Percentiles rank a stretch among this genome's conserved stretches.
phyloP scores from a whole-genome alignment of 305 asterid species.

The Fraxinus floribunda region DNA sequence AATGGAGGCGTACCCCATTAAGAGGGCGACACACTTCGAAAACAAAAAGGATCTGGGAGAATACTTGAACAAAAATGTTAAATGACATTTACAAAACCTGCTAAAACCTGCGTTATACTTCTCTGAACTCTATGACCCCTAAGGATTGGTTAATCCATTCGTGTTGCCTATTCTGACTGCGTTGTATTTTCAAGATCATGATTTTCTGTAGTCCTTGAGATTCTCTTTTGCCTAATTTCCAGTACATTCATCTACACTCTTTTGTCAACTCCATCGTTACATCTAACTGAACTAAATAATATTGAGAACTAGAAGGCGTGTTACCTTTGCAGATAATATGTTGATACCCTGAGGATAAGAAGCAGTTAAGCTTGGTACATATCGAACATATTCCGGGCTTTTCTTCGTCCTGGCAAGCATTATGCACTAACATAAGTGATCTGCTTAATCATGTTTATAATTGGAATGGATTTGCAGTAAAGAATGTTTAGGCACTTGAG shows the following conservation, averaged over 20 bases:
- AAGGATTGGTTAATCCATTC: not conserved
- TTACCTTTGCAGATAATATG: not conserved
- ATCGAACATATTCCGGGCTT: not conserved
- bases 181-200: not conserved
- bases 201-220: not conserved
- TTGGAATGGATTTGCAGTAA: slow-evolving; percentile 1
- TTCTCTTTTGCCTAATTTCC: not conserved
- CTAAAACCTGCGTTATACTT: not conserved
- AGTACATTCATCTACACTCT: not conserved
- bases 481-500: not conserved
- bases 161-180: not conserved
- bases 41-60: not conserved
- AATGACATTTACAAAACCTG: not conserved
- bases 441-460: not conserved
- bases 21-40: slow-evolving; percentile 1
- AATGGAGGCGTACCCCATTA: slow-evolving; percentile 7
- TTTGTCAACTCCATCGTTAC: not conserved
- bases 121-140: not conserved
- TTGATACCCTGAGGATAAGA: not conserved
- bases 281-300: not conserved
- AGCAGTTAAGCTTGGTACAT: not conserved
- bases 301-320: not conserved
- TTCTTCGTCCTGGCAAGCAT: not conserved
- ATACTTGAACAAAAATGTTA: not conserved
- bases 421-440: not conserved